Evolutionary conservation across 441 rosid genomes (phyloP), one percentile per base, ranked within the genome.

Genomic region (Erodium texanum): DNA sequence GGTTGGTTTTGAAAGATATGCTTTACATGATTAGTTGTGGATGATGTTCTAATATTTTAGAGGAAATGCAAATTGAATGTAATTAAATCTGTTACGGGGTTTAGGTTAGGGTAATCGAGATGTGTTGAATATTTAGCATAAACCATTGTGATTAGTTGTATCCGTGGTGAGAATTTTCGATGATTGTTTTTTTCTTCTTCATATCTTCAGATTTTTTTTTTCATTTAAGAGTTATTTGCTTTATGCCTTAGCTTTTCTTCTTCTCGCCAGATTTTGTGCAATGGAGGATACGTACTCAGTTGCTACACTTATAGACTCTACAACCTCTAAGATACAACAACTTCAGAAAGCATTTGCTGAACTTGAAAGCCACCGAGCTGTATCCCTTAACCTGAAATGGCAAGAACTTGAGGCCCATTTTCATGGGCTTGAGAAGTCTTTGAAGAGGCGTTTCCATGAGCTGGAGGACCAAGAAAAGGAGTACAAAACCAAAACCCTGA

Each of bases 281-380:
- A 93, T 93, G 97, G 97, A 89, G 72, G 85, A 78, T 78, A 73
- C 86, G 10, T 81, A 65, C 45, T 86, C 89, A n/a, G 93, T 87
- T 81, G 92, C 86, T 66, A 82, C 80, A 15, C 96, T 93, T 58
- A 87, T 93, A 52, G 96, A 85, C 80, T 88, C 96, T 22, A 85
- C 99, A 9, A 78, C 87, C 34, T 86, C 92, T 45, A 94, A 89
- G 87, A 94, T 94, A 70, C 91, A 91, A 68, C 97, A 91, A 79
- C 99, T 94, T 79, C 97, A 93, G 87, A 89, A 81, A 79, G 99
- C 99, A 14, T 93, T 93, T 81, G 90, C 97, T 77, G 97, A 93
- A 79, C 99, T 93, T 67, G 96, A 91, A 79, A 88, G 96, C 68
- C 90, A 89, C 68, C 86, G 89, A 70, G 96, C 93, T 2, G 79